Evolutionary conservation across 108 stramenopile genomes (phyloP).

Genomic region (Fistulifera pelliculosa): DNA sequence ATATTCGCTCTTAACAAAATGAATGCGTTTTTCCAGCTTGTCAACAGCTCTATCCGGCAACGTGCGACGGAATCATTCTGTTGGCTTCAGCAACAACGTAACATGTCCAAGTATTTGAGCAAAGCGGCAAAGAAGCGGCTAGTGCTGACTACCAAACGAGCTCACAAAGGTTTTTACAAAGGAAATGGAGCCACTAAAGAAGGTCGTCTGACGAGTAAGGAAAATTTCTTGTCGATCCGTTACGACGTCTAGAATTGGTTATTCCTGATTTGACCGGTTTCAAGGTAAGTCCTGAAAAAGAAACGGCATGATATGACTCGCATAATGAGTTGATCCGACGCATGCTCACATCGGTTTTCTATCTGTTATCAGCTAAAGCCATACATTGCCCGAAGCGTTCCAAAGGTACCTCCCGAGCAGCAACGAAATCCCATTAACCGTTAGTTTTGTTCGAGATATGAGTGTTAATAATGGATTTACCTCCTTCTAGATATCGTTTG

Average conservation of each 20-base stretch:
- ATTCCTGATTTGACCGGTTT: constrained; percentile 76
- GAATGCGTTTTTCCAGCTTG: too few relatives aligned
- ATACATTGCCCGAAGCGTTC: constrained; percentile 33
- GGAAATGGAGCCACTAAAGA: constrained; percentile 81
- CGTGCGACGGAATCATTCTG: neutral
- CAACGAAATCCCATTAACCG: too few relatives aligned
- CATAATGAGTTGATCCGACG: too few relatives aligned
- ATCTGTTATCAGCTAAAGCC: constrained; percentile 24
- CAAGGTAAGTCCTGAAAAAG: constrained; percentile 18
- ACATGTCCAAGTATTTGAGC: constrained; percentile 73
- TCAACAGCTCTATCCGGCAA: too few relatives aligned
- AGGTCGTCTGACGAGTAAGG: constrained; percentile 57
- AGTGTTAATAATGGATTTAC: too few relatives aligned
- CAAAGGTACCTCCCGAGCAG: constrained; percentile 29
- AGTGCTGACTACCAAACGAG: constrained; percentile 72
- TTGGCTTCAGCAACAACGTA: constrained; percentile 25
- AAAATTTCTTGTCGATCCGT: constrained; percentile 64
- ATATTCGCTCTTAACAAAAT: too few relatives aligned
- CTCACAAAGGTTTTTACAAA: constrained; percentile 81
- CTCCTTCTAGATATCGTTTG: too few relatives aligned
- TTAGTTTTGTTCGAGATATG: too few relatives aligned
- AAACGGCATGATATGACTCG: neutral
- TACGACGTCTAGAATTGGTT: constrained; percentile 59
- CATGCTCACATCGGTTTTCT: neutral
- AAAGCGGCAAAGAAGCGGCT: constrained; percentile 70